Conservation (phyloP, 306 rosid species). For the Citrullus colocynthis region DNA sequence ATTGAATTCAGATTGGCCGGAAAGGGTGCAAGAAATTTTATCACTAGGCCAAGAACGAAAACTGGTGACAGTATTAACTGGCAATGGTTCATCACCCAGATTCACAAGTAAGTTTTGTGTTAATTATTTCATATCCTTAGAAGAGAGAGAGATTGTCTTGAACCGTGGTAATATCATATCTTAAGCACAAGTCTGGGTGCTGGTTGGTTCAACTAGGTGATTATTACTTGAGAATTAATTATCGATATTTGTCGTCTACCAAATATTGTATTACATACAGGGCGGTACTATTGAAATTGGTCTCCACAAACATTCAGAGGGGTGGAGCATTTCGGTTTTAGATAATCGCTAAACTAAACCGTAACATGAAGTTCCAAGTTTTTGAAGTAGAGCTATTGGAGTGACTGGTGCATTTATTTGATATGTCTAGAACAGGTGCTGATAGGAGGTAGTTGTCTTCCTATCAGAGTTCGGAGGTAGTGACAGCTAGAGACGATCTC, state of each 20-base stretch:
- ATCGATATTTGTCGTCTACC: not conserved
- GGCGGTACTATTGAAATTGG: not conserved
- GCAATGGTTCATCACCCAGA: constrained; percentile 41
- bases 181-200: not conserved
- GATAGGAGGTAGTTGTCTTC: constrained; percentile 42
- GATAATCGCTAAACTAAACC: not conserved
- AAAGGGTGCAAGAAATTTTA: constrained; percentile 78
- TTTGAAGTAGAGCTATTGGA: not conserved
- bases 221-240: not conserved
- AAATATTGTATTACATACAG: not conserved
- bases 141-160: not conserved
- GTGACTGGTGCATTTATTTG: constrained; percentile 1
- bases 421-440: constrained; percentile 36
- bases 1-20: constrained; percentile 85
- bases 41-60: constrained; percentile 66
- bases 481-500: not conserved
- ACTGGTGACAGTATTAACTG: constrained; percentile 47
- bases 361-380: not conserved
- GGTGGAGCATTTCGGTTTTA: not conserved
- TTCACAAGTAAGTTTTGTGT: constrained; percentile 34
- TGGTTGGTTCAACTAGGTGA: not conserved
- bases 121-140: not conserved
- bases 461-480: constrained; percentile 18
- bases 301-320: not conserved
- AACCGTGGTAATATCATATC: not conserved